Percentiles rank a stretch among this genome's conserved stretches.
These are phyloP conservation scores for Lecanosticta acicola DNA, from an alignment of 2,329 filamentous ascomycete genomes.

Conservation along the genomic window DNA sequence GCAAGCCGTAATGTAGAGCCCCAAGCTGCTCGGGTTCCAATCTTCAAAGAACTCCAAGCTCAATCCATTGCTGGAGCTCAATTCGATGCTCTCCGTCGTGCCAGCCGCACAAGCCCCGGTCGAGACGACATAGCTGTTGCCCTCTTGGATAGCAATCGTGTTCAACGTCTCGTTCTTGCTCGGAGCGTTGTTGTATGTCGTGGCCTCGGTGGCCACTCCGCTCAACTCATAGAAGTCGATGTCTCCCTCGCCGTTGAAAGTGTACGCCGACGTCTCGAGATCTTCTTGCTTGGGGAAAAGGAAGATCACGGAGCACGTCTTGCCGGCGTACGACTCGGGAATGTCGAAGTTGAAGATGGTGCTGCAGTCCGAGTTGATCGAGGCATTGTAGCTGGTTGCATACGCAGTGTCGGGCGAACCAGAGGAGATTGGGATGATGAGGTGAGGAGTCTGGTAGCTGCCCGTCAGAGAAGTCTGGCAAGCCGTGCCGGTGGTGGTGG, in stretches of 20 bases:
- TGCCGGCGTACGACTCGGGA: conserved; percentile 47
- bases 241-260: conserved; percentile 34
- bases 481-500: conserved; percentile 12
- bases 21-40: conserved; percentile 10
- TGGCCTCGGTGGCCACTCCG: conserved; percentile 42
- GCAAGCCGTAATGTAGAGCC: conserved; percentile 9
- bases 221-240: conserved; percentile 37
- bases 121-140: conserved; percentile 27
- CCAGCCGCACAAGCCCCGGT: conserved; percentile 26
- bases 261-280: conserved; percentile 56
- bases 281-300: conserved; percentile 55
- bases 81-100: conserved; percentile 19
- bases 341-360: conserved; percentile 68
- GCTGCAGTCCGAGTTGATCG: conserved; percentile 50
- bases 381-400: conserved; percentile 54
- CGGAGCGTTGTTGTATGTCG: conserved; percentile 31
- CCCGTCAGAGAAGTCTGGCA: conserved; percentile 30
- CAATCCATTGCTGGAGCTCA: conserved; percentile 17
- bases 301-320: conserved; percentile 61
- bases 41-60: conserved; percentile 25
- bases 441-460: conserved; percentile 50
- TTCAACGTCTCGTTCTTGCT: conserved; percentile 9
- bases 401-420: conserved; percentile 47
- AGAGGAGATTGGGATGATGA: conserved; percentile 58
- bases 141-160: conserved; percentile 17